A percentile compares a stretch with the other conserved stretches of the same genome.
Conservation (phyloP, 345 rosid genomes). For the Brassica nigra region DNA sequence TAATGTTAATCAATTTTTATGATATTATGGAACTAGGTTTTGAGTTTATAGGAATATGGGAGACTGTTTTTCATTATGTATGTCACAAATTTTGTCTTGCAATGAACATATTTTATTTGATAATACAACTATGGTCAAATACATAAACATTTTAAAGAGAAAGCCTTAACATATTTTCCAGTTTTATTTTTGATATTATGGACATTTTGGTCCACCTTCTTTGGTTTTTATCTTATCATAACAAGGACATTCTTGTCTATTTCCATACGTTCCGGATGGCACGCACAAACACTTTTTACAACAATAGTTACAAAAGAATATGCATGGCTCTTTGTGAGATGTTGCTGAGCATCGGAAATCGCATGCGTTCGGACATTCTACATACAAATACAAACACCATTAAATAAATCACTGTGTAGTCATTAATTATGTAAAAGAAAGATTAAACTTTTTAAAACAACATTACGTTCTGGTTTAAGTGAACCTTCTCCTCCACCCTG, state of each 20-base stretch:
- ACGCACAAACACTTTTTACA: conserved; percentile 48
- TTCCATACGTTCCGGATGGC: conserved; percentile 50
- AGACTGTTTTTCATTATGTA: background rate
- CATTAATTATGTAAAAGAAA: background rate
- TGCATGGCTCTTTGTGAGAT: conserved; percentile 30
- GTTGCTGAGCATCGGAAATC: conserved; percentile 32
- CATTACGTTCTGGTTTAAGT: conserved; percentile 5
- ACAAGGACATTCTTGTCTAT: conserved; percentile 50
- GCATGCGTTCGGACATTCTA: conserved; percentile 41
- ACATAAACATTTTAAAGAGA: background rate
- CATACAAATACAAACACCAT: background rate
- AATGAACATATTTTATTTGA: background rate
- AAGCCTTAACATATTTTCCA: background rate
- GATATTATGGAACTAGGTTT: background rate
- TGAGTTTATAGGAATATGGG: background rate
- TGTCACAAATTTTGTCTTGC: background rate
- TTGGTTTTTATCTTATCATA: conserved; percentile 40
- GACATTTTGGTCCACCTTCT: conserved; percentile 49
- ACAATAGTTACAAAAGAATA: conserved; percentile 42
- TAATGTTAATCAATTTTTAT: background rate
- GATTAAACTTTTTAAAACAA: background rate
- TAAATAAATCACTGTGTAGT: background rate
- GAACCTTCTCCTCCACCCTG: conserved; percentile 35
- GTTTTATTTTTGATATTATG: conserved; percentile 18
- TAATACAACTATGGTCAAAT: background rate